phyloP scores from a whole-genome alignment of 2,329 filamentous ascomycete species.

The Trichophyton schoenleinii region DNA sequence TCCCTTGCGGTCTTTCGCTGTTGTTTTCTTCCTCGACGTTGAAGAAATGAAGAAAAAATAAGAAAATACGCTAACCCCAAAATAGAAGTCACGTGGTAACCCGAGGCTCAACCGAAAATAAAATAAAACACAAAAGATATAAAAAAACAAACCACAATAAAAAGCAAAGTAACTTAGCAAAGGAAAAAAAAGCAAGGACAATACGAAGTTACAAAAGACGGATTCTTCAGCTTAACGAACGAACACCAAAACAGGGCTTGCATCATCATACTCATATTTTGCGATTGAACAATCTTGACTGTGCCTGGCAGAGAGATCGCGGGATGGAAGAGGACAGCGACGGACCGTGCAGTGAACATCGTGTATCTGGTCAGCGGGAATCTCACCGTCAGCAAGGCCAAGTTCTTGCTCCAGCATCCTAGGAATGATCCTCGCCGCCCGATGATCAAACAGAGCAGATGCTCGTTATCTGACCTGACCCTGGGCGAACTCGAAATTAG shows the following conservation, averaged over 20 bases:
- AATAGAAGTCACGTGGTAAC: background rate
- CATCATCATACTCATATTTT: background rate
- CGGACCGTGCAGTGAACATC: background rate
- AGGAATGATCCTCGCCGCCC: background rate
- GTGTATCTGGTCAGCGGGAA: background rate
- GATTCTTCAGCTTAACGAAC: background rate
- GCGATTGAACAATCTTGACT: background rate
- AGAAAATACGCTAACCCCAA: background rate
- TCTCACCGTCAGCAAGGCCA: background rate
- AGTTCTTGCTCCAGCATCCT: background rate
- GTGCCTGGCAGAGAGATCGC: background rate
- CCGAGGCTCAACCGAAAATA: background rate
- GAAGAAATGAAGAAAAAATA: background rate
- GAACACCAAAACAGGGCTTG: background rate
- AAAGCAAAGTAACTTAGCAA: background rate
- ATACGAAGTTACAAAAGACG: background rate
- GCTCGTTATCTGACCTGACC: background rate
- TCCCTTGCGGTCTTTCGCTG: background rate
- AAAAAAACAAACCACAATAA: background rate
- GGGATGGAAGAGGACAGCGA: background rate
- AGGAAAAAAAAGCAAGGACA: background rate
- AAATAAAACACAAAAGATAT: background rate
- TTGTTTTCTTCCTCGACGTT: background rate
- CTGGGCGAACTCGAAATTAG: slow-evolving; percentile 1
- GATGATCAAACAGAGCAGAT: slow-evolving; percentile 2